Evolutionary conservation across 768 basidiomycete species (phyloP), one percentile per base, ranked within the genome.

Genomic region (Mycena galopus): DNA sequence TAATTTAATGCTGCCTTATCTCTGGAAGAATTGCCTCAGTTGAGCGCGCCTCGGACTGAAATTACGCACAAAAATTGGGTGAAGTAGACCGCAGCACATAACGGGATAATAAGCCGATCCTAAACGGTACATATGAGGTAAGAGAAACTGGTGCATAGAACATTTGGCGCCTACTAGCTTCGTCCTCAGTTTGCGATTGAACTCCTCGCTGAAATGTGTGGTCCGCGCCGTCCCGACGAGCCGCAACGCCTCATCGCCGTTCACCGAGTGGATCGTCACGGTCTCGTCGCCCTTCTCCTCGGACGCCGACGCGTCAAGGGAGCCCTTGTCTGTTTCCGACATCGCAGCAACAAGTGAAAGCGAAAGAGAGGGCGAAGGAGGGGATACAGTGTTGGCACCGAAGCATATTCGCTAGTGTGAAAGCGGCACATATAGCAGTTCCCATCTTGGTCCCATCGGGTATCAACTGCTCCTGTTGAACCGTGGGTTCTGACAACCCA

Each of bases 11-110:
- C n/a, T n/a, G n/a, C n/a, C n/a, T n/a, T n/a, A n/a, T n/a, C n/a
- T n/a, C n/a, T n/a, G n/a, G n/a, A n/a, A n/a, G n/a, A n/a, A n/a
- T n/a, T n/a, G n/a, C n/a, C n/a, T n/a, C n/a, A n/a, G n/a, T n/a
- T n/a, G n/a, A n/a, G n/a, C n/a, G n/a, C n/a, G n/a, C n/a, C n/a
- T n/a, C n/a, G n/a, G n/a, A n/a, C n/a, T n/a, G n/a, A n/a, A n/a
- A n/a, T n/a, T n/a, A 62, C 88, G 64, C 76, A 92, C 89, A 92
- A 77, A 74, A 88, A 92, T 75, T 92, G 90, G 1, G 89, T 90
- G 77, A 92, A 92, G 79, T 92, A 92, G 16, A 92, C 91, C 3
- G 90, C 88, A 2, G 91, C 90, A 73, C 88, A 88, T 16, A 90
- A 79, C 4, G 89, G 86, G 1, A 88, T 87, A 57, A 91, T 90